Evolutionary conservation across 805 yeast species (phyloP).

Genomic region (Wickerhamomyces rabaulensis): DNA sequence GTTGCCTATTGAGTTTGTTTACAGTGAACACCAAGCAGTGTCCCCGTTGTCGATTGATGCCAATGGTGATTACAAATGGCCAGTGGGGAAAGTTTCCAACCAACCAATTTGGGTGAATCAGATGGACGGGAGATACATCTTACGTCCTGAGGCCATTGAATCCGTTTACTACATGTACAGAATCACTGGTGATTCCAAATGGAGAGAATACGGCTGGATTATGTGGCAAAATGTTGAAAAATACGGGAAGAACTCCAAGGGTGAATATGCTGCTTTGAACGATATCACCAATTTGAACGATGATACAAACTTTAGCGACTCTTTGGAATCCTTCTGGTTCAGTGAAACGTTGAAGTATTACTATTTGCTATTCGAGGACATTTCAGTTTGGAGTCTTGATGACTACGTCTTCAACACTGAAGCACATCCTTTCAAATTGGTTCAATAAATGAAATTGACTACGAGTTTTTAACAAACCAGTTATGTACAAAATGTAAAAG

Average conservation of each 20-base stretch:
- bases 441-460: not conserved
- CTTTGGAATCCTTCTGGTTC: slow-evolving; percentile 48
- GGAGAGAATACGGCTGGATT: slow-evolving; percentile 51
- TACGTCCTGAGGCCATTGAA: slow-evolving; percentile 60
- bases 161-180: slow-evolving; percentile 55
- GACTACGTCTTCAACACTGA: slow-evolving; percentile 56
- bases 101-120: slow-evolving; percentile 29
- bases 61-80: slow-evolving; percentile 11
- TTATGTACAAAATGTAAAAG: not conserved
- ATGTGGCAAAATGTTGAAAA: slow-evolving; percentile 37
- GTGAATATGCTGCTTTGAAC: slow-evolving; percentile 33
- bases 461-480: not conserved
- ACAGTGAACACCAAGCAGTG: not conserved
- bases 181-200: slow-evolving; percentile 51
- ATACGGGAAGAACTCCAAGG: slow-evolving; percentile 25
- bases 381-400: slow-evolving; percentile 39
- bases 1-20: not conserved
- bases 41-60: slow-evolving; percentile 2
- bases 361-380: slow-evolving; percentile 42
- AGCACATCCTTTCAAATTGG: slow-evolving; percentile 49
- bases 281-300: slow-evolving; percentile 32
- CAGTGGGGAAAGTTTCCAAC: slow-evolving; percentile 9
- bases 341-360: slow-evolving; percentile 57
- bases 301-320: slow-evolving; percentile 25
- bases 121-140: slow-evolving; percentile 34